These are phyloP conservation scores for Paracamarosporium sp. DNA, from an alignment of 2,329 filamentous ascomycete genomes.

Conservation along the genomic window DNA sequence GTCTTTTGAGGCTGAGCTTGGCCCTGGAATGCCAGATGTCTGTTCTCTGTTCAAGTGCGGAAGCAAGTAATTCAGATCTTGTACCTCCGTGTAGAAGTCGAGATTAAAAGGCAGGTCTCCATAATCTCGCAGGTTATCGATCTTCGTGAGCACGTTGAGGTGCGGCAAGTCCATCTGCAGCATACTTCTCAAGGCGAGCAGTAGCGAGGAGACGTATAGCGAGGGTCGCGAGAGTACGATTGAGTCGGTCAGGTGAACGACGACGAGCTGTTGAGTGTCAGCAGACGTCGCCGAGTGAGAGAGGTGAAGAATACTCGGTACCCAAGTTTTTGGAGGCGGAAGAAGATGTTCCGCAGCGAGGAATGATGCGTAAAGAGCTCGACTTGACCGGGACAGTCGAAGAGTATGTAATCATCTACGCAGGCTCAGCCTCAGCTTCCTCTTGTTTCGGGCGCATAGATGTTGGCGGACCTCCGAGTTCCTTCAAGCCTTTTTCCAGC, in stretches of 20 bases:
- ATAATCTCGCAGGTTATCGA: slow-evolving; percentile 89
- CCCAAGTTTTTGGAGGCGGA: slow-evolving; percentile 85
- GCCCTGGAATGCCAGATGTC: slow-evolving; percentile 44
- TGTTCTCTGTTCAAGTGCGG: slow-evolving; percentile 81
- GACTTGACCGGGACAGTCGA: slow-evolving; percentile 96
- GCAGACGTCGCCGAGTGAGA: slow-evolving; percentile 22
- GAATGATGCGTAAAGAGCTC: slow-evolving; percentile 97
- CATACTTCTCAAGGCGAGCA: slow-evolving; percentile 94
- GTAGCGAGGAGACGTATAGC: slow-evolving; percentile 90
- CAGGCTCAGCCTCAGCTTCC: slow-evolving; percentile 14
- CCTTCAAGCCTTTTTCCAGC: slow-evolving; percentile 81
- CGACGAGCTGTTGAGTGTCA: slow-evolving; percentile 74
- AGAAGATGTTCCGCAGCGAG: slow-evolving; percentile 90
- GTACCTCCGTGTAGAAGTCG: slow-evolving; percentile 96
- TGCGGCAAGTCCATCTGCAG: slow-evolving; percentile 97
- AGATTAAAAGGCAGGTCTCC: slow-evolving; percentile 91
- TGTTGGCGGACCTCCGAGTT: slow-evolving; percentile 64
- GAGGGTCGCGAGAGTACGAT: slow-evolving; percentile 93
- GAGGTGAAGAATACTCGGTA: slow-evolving; percentile 74
- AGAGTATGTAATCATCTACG: slow-evolving; percentile 85
- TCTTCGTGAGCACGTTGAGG: slow-evolving; percentile 95
- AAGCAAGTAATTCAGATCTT: slow-evolving; percentile 85
- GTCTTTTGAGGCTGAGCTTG: slow-evolving; percentile 16
- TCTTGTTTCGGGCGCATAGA: slow-evolving; percentile 5
- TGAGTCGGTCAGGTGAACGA: slow-evolving; percentile 91